Conservation (phyloP, 116 monocot species). For the Posidonia oceanica region DNA sequence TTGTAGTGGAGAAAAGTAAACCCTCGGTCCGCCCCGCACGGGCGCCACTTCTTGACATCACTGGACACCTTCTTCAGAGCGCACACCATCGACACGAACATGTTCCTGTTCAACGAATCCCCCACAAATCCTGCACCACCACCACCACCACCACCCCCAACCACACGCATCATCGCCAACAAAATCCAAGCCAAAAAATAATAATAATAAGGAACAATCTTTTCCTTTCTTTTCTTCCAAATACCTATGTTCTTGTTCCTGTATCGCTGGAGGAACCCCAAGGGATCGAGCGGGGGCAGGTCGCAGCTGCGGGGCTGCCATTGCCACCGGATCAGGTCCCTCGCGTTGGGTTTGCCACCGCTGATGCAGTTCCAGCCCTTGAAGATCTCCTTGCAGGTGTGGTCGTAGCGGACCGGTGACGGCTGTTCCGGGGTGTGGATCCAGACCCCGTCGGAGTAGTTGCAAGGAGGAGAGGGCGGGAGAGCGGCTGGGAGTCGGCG, state of each 20-base stretch:
- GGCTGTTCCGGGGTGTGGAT: conserved; percentile 6
- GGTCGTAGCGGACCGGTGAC: conserved; percentile 32
- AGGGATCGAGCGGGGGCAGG: conserved; percentile 52
- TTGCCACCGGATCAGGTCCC: conserved; percentile 50
- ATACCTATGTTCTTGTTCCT: conserved; percentile 71
- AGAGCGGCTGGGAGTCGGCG: background rate
- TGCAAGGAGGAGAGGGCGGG: conserved; percentile 15
- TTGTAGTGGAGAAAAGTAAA: conserved; percentile 76
- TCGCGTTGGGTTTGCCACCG: conserved; percentile 41
- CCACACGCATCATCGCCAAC: background rate
- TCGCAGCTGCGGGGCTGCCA: conserved; percentile 62
- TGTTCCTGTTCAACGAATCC: conserved; percentile 93
- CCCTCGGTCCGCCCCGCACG: conserved; percentile 72
- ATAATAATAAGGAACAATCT: background rate
- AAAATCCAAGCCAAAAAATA: background rate
- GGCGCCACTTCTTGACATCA: conserved; percentile 84
- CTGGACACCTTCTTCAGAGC: conserved; percentile 38
- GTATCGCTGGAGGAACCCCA: conserved; percentile 45
- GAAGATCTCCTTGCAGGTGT: conserved; percentile 81
- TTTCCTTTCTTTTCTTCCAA: background rate
- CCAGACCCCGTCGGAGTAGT: conserved; percentile 71
- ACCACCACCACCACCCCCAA: conserved; percentile 1
- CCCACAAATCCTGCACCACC: conserved; percentile 77
- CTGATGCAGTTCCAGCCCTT: conserved; percentile 92
- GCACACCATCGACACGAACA: conserved; percentile 88